phyloP scores from a whole-genome alignment of 768 basidiomycete species.

The Termitomyces sp. region DNA sequence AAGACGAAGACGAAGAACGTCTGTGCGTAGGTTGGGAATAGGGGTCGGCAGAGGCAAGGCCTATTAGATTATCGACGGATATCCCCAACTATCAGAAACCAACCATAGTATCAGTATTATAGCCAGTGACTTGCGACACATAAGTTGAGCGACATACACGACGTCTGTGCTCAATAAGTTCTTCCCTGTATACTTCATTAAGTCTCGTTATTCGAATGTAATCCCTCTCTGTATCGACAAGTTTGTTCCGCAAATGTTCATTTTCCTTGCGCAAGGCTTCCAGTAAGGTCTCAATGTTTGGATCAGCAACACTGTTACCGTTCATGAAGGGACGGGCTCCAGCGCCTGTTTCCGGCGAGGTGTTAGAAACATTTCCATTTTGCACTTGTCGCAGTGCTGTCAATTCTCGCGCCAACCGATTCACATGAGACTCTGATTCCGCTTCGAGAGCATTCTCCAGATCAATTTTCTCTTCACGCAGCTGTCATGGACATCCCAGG shows the following conservation, averaged over 20 bases:
- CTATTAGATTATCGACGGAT: constrained; percentile 74
- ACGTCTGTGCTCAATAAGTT: constrained; percentile 71
- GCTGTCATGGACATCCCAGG: constrained; percentile 29
- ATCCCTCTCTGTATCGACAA: constrained; percentile 73
- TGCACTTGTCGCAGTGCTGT: constrained; percentile 57
- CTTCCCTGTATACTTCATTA: constrained; percentile 83
- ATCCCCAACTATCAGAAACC: constrained; percentile 51
- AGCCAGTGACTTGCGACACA: neutral
- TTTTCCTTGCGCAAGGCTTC: constrained; percentile 78
- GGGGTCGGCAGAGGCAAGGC: constrained; percentile 59
- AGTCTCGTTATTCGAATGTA: constrained; percentile 67
- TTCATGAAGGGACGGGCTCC: constrained; percentile 25
- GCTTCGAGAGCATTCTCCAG: constrained; percentile 80
- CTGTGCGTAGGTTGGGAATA: constrained; percentile 69
- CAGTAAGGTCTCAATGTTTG: constrained; percentile 54
- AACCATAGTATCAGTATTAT: constrained; percentile 4
- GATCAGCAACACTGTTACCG: constrained; percentile 24
- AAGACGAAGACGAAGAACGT: constrained; percentile 37
- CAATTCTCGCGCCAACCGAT: constrained; percentile 66
- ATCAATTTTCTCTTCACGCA: constrained; percentile 80
- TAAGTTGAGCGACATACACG: constrained; percentile 45
- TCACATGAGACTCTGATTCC: constrained; percentile 83
- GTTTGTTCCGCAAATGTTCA: constrained; percentile 57
- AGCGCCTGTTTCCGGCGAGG: constrained; percentile 27
- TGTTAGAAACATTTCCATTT: constrained; percentile 24